Conservation (phyloP, 169 alveolate species). For the Cryptosporidium meleagridis region DNA sequence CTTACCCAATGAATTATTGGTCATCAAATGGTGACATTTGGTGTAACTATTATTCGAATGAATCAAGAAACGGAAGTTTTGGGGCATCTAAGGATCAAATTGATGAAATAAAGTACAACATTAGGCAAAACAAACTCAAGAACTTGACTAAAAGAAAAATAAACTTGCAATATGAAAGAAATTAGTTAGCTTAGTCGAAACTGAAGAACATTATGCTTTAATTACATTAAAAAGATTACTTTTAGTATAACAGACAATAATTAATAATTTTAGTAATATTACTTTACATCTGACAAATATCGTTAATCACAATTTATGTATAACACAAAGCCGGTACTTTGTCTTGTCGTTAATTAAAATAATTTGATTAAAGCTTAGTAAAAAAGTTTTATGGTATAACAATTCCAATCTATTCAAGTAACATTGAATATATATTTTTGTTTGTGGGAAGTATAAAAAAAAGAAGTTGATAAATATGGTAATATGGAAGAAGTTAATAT, state of each 20-base stretch:
- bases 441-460: background rate
- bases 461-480: conserved; percentile 26
- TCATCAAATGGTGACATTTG: conserved; percentile 30
- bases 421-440: background rate
- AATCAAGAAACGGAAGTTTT: conserved; percentile 59
- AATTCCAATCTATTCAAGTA: background rate
- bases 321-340: conserved; percentile 25
- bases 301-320: background rate
- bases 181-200: background rate
- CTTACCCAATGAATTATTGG: conserved; percentile 74
- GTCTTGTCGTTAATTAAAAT: conserved; percentile 50
- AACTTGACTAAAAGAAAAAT: background rate
- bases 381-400: background rate
- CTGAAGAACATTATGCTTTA: background rate
- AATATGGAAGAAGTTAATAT: conserved; percentile 52
- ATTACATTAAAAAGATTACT: too few species aligned
- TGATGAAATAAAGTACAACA: background rate
- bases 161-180: conserved; percentile 10
- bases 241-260: too few species aligned
- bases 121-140: conserved; percentile 23
- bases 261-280: too few species aligned
- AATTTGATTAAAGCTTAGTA: background rate
- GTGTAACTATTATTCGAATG: conserved; percentile 50
- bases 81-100: conserved; percentile 20
- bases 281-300: background rate